Evolutionary conservation across 2,329 filamentous ascomycete genomes (phyloP).

Genomic region (Diaporthe longicolla): DNA sequence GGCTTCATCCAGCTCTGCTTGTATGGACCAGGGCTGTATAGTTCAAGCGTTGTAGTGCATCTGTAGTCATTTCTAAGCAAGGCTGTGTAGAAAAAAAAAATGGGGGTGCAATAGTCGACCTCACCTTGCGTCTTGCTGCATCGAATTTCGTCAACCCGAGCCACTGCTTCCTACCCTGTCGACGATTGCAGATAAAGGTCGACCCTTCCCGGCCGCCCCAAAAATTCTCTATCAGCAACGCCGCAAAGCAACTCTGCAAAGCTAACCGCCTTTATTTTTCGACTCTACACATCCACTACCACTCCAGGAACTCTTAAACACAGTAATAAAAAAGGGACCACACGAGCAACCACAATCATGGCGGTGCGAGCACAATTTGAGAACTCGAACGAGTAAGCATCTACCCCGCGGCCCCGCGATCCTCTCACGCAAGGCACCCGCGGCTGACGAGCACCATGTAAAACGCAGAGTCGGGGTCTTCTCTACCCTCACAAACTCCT

Average conservation of each 20-base stretch:
- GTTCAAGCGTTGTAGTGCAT: no score
- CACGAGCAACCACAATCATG: constrained; percentile 61
- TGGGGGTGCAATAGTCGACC: not conserved
- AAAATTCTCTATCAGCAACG: constrained; percentile 41
- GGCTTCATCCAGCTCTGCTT: not conserved
- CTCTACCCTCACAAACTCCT: constrained; percentile 95
- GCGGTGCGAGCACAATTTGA: constrained; percentile 84
- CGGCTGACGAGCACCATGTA: constrained; percentile 45
- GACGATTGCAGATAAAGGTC: constrained; percentile 41
- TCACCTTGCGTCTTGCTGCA: not conserved
- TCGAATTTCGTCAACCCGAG: constrained; percentile 24
- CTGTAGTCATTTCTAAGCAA: constrained; percentile 33
- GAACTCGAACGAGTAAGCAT: constrained; percentile 88
- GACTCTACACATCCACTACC: not conserved
- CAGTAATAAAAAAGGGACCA: not conserved
- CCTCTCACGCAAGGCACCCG: constrained; percentile 42
- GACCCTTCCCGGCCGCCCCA: constrained; percentile 38
- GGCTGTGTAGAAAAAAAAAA: constrained; percentile 2
- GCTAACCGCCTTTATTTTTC: constrained; percentile 11
- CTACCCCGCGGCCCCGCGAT: constrained; percentile 44
- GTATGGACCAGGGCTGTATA: not conserved
- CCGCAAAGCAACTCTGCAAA: constrained; percentile 37
- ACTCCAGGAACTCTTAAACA: not conserved
- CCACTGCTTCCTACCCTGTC: constrained; percentile 39
- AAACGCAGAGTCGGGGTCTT: constrained; percentile 90